Evolutionary conservation across 2,329 filamentous ascomycete genomes (phyloP).

Genomic region (Fusarium buharicum): DNA sequence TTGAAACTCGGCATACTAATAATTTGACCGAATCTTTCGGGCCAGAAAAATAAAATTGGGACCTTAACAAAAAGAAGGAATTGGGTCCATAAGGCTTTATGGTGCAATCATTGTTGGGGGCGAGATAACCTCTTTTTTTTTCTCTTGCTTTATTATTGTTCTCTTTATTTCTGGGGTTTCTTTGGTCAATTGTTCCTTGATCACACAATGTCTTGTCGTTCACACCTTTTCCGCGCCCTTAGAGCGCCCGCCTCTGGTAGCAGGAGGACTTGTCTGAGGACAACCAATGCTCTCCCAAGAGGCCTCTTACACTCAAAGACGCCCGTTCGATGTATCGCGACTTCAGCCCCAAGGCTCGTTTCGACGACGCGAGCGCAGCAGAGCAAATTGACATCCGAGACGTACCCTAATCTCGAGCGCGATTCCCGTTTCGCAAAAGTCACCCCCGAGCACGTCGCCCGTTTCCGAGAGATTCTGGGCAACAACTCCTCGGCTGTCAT

Average conservation of each 20-base stretch:
- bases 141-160: constrained; percentile 6
- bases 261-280: constrained; percentile 28
- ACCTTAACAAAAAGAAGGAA: background rate
- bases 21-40: background rate
- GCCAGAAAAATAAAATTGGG: background rate
- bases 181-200: background rate
- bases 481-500: constrained; percentile 78
- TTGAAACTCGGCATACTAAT: background rate
- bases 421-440: constrained; percentile 79
- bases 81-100: constrained; percentile 30
- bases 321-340: constrained; percentile 43
- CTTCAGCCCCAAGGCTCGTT: constrained; percentile 47
- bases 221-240: constrained; percentile 43
- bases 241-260: constrained; percentile 34
- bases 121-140: constrained; percentile 8
- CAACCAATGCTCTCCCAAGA: constrained; percentile 9
- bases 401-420: constrained; percentile 84
- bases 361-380: constrained; percentile 37
- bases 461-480: constrained; percentile 85
- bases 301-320: constrained; percentile 18
- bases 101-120: constrained; percentile 27
- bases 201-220: constrained; percentile 42
- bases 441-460: constrained; percentile 80
- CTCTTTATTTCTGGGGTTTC: background rate
- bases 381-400: constrained; percentile 82